These are phyloP conservation scores for Xylaria arbuscula DNA, from an alignment of 2,329 filamentous ascomycete genomes.

Conservation along the genomic window DNA sequence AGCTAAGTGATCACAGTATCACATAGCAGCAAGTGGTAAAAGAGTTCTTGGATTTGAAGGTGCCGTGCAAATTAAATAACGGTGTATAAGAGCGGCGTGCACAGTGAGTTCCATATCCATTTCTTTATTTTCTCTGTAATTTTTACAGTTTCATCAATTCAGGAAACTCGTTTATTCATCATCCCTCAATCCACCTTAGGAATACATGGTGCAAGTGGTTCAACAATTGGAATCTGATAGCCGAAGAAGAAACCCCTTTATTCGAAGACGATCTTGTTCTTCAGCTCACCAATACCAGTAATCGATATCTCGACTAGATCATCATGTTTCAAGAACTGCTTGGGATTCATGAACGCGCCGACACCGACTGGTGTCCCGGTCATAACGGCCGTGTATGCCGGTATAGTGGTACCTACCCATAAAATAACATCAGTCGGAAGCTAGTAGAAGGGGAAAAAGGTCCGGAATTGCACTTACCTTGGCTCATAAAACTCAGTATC, in stretches of 20 bases:
- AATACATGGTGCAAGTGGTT: background rate
- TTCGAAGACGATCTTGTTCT: conserved; percentile 47
- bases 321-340: conserved; percentile 50
- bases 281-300: conserved; percentile 47
- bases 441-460: background rate
- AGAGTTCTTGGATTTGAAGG: too few species aligned
- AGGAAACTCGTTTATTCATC: too few species aligned
- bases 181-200: background rate
- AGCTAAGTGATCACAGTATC: too few species aligned
- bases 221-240: background rate
- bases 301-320: conserved; percentile 48
- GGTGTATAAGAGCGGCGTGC: too few species aligned
- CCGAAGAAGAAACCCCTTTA: conserved; percentile 39
- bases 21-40: too few species aligned
- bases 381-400: conserved; percentile 60
- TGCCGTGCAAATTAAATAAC: too few species aligned
- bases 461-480: conserved; percentile 43
- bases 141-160: too few species aligned
- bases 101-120: too few species aligned
- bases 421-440: background rate
- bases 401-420: conserved; percentile 55
- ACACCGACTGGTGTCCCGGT: conserved; percentile 60
- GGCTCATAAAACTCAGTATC: conserved; percentile 57
- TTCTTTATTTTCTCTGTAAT: too few species aligned
- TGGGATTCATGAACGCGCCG: conserved; percentile 50